phyloP scores from a whole-genome alignment of 2,329 filamentous ascomycete genomes.

The Proliferodiscus dingleyae region DNA sequence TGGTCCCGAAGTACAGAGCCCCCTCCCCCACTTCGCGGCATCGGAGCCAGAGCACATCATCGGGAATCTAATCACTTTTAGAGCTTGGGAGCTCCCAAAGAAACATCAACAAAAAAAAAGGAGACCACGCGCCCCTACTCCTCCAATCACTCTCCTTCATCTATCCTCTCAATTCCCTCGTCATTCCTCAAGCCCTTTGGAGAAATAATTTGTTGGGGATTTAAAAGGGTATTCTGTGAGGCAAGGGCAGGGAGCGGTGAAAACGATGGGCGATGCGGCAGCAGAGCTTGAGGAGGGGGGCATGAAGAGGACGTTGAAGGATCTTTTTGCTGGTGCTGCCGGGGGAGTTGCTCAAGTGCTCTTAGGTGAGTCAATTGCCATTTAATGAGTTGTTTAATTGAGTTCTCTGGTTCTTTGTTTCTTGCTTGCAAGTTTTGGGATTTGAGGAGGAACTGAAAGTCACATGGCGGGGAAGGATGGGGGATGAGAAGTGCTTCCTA shows the following conservation, averaged over 20 bases:
- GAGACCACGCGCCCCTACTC: too few relatives aligned
- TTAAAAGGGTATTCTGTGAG: too few relatives aligned
- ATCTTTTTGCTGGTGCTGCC: constrained; percentile 83
- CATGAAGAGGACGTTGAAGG: constrained; percentile 53
- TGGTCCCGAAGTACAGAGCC: too few relatives aligned
- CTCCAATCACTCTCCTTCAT: too few relatives aligned
- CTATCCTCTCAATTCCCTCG: too few relatives aligned
- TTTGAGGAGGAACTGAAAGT: not conserved
- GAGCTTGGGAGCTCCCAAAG: too few relatives aligned
- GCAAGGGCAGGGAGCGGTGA: constrained; percentile 9
- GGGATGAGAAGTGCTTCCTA: not conserved
- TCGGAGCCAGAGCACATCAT: too few relatives aligned
- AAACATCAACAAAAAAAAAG: too few relatives aligned
- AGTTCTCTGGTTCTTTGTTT: not conserved
- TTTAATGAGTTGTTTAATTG: constrained; percentile 4
- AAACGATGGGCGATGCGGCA: constrained; percentile 30
- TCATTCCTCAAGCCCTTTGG: too few relatives aligned
- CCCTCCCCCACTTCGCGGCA: too few relatives aligned
- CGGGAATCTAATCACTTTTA: too few relatives aligned
- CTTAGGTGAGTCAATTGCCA: constrained; percentile 75
- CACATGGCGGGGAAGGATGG: not conserved
- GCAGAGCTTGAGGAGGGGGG: constrained; percentile 30
- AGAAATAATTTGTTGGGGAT: too few relatives aligned
- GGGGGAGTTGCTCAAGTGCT: constrained; percentile 93
- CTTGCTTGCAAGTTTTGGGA: not conserved